Conservation (phyloP, 495 filamentous ascomycete species). For the Aspergillus heteromorphus region DNA sequence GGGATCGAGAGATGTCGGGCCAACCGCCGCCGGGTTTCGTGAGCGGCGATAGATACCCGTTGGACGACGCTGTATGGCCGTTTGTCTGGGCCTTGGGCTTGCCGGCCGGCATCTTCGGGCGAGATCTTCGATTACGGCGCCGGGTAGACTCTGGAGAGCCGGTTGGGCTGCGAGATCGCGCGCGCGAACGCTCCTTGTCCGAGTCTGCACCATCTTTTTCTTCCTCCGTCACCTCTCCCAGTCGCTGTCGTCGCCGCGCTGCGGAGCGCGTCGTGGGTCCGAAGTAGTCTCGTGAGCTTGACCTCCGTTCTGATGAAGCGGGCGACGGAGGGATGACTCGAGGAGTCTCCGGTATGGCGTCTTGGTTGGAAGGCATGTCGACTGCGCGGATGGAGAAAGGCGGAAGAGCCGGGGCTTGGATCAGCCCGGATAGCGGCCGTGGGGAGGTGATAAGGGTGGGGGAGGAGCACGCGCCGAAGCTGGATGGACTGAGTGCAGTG, state of each 20-base stretch:
- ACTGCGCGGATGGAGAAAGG: slow-evolving; percentile 37
- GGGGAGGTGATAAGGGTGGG: slow-evolving; percentile 19
- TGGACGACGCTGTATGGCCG: slow-evolving; percentile 33
- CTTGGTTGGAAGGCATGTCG: slow-evolving; percentile 42
- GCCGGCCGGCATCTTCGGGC: slow-evolving; percentile 38
- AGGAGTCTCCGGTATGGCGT: slow-evolving; percentile 56
- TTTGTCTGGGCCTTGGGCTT: slow-evolving; percentile 34
- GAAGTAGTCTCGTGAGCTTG: slow-evolving; percentile 48
- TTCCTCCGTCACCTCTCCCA: slow-evolving; percentile 39
- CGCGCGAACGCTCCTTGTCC: slow-evolving; percentile 39
- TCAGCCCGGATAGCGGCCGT: slow-evolving; percentile 48
- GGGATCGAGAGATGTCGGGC: slow-evolving; percentile 79
- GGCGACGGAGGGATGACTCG: slow-evolving; percentile 69
- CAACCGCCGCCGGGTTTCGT: slow-evolving; percentile 49
- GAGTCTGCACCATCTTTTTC: slow-evolving; percentile 32
- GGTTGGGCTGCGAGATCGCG: slow-evolving; percentile 22
- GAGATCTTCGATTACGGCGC: slow-evolving; percentile 41
- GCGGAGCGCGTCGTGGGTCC: slow-evolving; percentile 63
- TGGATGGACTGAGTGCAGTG: slow-evolving; percentile 8
- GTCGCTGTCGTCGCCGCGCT: slow-evolving; percentile 47
- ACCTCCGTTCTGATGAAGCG: slow-evolving; percentile 50
- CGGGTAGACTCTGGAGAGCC: slow-evolving; percentile 17
- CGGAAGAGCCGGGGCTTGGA: slow-evolving; percentile 40
- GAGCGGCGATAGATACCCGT: slow-evolving; percentile 69
- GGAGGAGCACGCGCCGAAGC: slow-evolving; percentile 23